Percentiles rank a stretch among this genome's conserved stretches.
phyloP scores from a whole-genome alignment of 108 stramenopile species.

The Skeletonema costatum region DNA sequence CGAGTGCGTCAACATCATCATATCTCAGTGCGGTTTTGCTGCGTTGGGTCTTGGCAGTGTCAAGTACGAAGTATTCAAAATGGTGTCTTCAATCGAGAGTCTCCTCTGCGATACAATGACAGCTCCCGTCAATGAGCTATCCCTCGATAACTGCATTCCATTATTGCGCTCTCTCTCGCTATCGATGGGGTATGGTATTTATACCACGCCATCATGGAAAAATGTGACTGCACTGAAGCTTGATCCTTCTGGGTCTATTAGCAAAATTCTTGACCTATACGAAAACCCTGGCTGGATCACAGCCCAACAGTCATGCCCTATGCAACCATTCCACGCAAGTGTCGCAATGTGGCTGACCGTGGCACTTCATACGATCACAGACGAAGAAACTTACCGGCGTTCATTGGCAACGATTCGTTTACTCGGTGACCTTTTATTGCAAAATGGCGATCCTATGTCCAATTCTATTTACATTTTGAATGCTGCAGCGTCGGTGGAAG shows the following conservation, averaged over 20 bases:
- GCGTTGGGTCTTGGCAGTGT: constrained; percentile 67
- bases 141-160: not conserved
- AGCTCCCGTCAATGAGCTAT: not conserved
- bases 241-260: constrained; percentile 28
- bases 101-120: constrained; percentile 11
- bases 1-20: constrained; percentile 60
- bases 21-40: constrained; percentile 64
- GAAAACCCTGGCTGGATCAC: constrained; percentile 24
- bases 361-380: constrained; percentile 18
- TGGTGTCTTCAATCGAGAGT: constrained; percentile 30
- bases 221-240: constrained; percentile 44
- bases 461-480: constrained; percentile 34
- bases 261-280: constrained; percentile 31
- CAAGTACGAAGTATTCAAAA: constrained; percentile 61
- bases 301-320: constrained; percentile 4
- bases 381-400: constrained; percentile 23
- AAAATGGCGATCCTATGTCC: not conserved
- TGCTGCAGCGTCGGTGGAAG: constrained; percentile 14
- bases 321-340: constrained; percentile 28
- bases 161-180: constrained; percentile 43
- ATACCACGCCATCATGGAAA: constrained; percentile 29
- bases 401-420: constrained; percentile 6
- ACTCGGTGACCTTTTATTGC: constrained; percentile 22
- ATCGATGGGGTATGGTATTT: constrained; percentile 56
- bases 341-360: constrained; percentile 55